phyloP scores from a whole-genome alignment of 768 basidiomycete species.

The Pisolithus sp. region DNA sequence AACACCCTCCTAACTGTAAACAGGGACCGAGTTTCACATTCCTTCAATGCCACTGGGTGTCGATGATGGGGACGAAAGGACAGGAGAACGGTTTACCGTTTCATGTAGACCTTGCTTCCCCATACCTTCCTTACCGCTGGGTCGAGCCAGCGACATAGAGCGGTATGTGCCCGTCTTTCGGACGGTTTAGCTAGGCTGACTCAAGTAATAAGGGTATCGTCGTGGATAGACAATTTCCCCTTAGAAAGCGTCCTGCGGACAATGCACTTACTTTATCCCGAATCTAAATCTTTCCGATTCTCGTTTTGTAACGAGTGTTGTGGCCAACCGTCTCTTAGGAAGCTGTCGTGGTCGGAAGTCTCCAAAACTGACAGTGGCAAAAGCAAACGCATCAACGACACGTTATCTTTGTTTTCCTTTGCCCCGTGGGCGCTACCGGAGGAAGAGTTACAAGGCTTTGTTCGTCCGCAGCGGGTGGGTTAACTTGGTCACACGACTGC shows the following conservation, averaged over 20 bases:
- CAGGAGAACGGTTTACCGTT: slow-evolving; percentile 37
- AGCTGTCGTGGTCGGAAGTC: slow-evolving; percentile 22
- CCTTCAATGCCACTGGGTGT: slow-evolving; percentile 30
- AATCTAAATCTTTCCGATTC: slow-evolving; percentile 26
- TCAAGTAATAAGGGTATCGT: slow-evolving; percentile 30
- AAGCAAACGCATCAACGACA: slow-evolving; percentile 9
- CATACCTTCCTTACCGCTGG: slow-evolving; percentile 28
- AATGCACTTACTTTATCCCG: slow-evolving; percentile 27
- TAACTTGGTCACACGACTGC: not conserved
- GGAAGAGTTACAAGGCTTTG: slow-evolving; percentile 31
- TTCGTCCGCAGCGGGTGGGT: slow-evolving; percentile 17
- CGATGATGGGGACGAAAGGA: slow-evolving; percentile 33
- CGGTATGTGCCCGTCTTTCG: slow-evolving; percentile 27
- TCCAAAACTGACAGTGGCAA: slow-evolving; percentile 7
- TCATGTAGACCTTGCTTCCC: slow-evolving; percentile 37
- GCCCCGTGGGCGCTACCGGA: slow-evolving; percentile 35
- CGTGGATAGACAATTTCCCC: slow-evolving; percentile 48
- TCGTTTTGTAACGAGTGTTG: slow-evolving; percentile 15
- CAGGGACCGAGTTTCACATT: slow-evolving; percentile 36
- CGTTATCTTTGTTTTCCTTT: slow-evolving; percentile 28
- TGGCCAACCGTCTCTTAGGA: slow-evolving; percentile 17
- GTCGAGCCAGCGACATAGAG: slow-evolving; percentile 35
- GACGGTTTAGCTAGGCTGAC: slow-evolving; percentile 1
- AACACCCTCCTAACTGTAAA: slow-evolving; percentile 4
- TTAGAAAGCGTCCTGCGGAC: slow-evolving; percentile 43